phyloP scores from a whole-genome alignment of 192 early-diverging fungal genomes.

The Linnemannia exigua region DNA sequence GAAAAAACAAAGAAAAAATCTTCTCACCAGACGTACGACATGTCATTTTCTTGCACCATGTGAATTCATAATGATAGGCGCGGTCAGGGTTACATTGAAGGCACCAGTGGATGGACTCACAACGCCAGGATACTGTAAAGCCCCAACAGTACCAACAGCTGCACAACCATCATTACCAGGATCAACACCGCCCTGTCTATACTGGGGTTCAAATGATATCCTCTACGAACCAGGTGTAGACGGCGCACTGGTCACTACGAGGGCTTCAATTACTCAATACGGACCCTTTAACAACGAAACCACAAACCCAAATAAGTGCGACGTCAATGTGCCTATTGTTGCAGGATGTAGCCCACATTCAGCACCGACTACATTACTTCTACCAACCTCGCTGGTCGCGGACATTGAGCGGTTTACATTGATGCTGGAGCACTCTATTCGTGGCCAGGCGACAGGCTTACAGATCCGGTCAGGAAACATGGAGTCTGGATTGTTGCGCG shows the following conservation, averaged over 20 bases:
- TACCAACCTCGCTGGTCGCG: constrained; percentile 45
- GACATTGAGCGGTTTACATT: constrained; percentile 59
- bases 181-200: constrained; percentile 22
- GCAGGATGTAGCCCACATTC: constrained; percentile 33
- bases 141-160: not conserved
- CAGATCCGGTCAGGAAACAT: constrained; percentile 58
- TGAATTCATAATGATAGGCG: constrained; percentile 11
- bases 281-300: constrained; percentile 30
- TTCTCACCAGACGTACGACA: constrained; percentile 7
- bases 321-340: constrained; percentile 36
- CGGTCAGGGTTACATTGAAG: constrained; percentile 44
- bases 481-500: constrained; percentile 39
- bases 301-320: not conserved
- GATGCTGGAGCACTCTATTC: constrained; percentile 61
- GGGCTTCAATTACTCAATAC: constrained; percentile 41
- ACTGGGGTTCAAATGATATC: constrained; percentile 50
- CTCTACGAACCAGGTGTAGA: constrained; percentile 45
- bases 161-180: constrained; percentile 8
- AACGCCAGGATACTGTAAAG: constrained; percentile 26
- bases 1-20: too few relatives aligned
- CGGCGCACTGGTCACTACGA: constrained; percentile 54
- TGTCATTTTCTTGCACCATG: not conserved
- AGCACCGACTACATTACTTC: not conserved
- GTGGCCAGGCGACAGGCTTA: constrained; percentile 51
- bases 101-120: constrained; percentile 35